Evolutionary conservation across 306 rosid species (phyloP), one percentile per base, ranked within the genome.

Genomic region (Gleditsia sinensis): DNA sequence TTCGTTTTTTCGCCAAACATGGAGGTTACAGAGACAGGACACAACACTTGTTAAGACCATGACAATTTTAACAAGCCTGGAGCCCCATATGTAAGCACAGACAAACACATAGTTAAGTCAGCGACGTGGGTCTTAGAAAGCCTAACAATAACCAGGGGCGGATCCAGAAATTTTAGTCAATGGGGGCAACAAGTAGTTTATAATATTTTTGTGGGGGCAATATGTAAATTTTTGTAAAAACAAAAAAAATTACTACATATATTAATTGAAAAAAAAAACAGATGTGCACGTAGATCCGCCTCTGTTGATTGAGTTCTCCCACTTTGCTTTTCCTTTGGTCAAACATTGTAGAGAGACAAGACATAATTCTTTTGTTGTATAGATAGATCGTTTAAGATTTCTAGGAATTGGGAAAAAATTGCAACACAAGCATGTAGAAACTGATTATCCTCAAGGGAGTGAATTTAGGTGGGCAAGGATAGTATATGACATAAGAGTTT

Each of bases 291-390:
- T n/a, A n/a, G n/a, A n/a, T n/a, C n/a, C n/a, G n/a, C n/a, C n/a
- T n/a, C n/a, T 32, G 25, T 59, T 59, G 3, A 33, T 59, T 59
- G 19, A 30, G 24, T 28, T 32, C 23, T 32, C 23, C 33, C 9
- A 11, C 16, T 11, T 20, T 59, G 14, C 25, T 4, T 33, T 46
- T 46, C 21, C n/a, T 46, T 46, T 46, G 21, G 20, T 9, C 51
- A 46, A 46, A 46, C 21, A n/a, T 46, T n/a, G 46, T 46, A 16
- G 8, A 14, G 21, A 46, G 51, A 46, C 8, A 16, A 21, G 45
- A 39, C 14, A 25, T n/a, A 19, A 48, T 55, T 59, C 36, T 59
- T 70, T 75, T 61, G 68, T 60, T 62, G 28, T 33, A 71, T 53
- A 43, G 68, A 33, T 48, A 33, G 27, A 17, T 57, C 11, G 19